Base-by-base conservation (phyloP, 108 stramenopile genomes). In the Cyclostephanos tholiformis region DNA sequence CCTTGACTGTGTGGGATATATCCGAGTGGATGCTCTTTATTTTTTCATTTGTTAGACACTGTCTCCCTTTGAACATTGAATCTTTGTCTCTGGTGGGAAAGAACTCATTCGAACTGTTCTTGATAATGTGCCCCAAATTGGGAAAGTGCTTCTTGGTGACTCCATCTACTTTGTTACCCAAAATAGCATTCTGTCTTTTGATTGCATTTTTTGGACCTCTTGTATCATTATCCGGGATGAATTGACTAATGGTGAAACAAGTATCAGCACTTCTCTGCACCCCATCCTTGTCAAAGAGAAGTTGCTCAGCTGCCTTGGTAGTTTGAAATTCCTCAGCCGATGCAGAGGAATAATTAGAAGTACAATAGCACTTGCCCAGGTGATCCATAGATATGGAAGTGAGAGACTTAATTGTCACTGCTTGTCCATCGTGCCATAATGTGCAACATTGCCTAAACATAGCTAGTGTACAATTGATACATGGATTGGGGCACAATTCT, bases 131-230 rank as follows among this genome's bases (percentile, higher is more conserved):
- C 19, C 17, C 38, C 23, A 64, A 25, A 43, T 64, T 41, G 19
- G 63, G 39, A 36, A 43, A 64, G 23, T 64, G 63, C 22, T 64
- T 41, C 4, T n/a, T n/a, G n/a, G 63, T 41, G 22, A 43, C n/a
- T 38, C 38, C 38, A 41, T 64, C 63, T 0, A 23, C 63, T 16
- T 10, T 19, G n/a, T 38, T 16, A 22, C 63, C 63, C 44, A 55
- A 25, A 26, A 69, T 69, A 22, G 29, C 50, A 58, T 56, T 32
- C 39, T 69, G 67, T 16, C 6, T 19, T 23, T 52, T 52, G 7
- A 69, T 69, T 17, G 55, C 52, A 38, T 59, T 69, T 9, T 69
- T 69, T 13, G 67, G 67, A 20, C 67, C 67, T 20, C 44, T 19
- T n/a, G 67, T 69, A 52, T 69, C 50, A 11, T 59, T 59, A 25